Conservation (phyloP, 2,329 filamentous ascomycete species). For the Xylaria polymorpha region DNA sequence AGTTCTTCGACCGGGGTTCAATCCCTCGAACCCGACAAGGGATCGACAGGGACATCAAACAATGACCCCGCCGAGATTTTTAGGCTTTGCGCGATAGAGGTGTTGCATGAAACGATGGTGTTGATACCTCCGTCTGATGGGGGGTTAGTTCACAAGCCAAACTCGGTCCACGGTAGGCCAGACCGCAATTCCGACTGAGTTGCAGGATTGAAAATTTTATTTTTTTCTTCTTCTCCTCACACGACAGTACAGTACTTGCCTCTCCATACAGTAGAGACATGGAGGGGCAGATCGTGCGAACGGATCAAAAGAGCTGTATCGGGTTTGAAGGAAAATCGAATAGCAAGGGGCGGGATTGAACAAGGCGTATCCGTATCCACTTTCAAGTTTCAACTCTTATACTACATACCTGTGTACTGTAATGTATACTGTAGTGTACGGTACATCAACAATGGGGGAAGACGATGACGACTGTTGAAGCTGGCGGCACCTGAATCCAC, state of each 20-base stretch:
- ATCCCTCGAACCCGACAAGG: constrained; percentile 28
- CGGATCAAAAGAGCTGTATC: constrained; percentile 3
- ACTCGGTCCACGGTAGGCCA: constrained; percentile 37
- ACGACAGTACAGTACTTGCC: neutral
- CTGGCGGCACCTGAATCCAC: constrained; percentile 38
- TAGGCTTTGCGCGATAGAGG: constrained; percentile 35
- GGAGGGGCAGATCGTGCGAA: constrained; percentile 20
- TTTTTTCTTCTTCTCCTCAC: constrained; percentile 11
- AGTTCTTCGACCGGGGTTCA: constrained; percentile 32
- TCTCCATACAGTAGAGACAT: too few species aligned
- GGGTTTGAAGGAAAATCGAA: constrained; percentile 18
- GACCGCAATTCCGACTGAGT: constrained; percentile 42
- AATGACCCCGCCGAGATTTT: constrained; percentile 38
- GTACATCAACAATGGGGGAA: constrained; percentile 10
- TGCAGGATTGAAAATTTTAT: neutral
- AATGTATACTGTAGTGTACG: too few species aligned
- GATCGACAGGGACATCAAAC: constrained; percentile 46
- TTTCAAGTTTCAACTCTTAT: constrained; percentile 30
- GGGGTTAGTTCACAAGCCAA: constrained; percentile 37
- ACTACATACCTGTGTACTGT: too few species aligned
- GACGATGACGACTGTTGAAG: constrained; percentile 25
- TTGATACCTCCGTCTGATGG: constrained; percentile 30
- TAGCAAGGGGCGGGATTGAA: constrained; percentile 7
- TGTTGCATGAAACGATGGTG: constrained; percentile 35
- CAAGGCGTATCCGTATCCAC: neutral